phyloP scores from a whole-genome alignment of 805 yeast species.

The Metschnikowia noctiluminum region DNA sequence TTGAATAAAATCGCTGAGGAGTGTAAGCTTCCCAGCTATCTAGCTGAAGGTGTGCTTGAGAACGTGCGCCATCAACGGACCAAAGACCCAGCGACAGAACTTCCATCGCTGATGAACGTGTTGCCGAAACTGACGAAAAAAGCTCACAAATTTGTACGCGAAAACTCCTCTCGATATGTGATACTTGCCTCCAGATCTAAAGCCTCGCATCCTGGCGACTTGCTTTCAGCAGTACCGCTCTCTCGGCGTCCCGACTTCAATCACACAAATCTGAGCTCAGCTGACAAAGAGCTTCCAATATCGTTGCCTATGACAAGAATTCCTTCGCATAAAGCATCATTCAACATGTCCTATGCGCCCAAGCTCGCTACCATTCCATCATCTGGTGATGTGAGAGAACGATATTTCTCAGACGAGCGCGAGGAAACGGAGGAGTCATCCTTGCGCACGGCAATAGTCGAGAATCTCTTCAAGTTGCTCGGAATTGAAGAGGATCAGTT shows the following conservation, averaged over 20 bases:
- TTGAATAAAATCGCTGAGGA: slow-evolving; percentile 44
- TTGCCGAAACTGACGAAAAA: slow-evolving; percentile 17
- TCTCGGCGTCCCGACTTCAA: slow-evolving; percentile 40
- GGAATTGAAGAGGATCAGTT: slow-evolving; percentile 50
- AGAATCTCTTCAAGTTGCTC: slow-evolving; percentile 62
- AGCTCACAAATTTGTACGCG: slow-evolving; percentile 9
- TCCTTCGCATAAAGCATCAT: slow-evolving; percentile 4
- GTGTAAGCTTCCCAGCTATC: slow-evolving; percentile 54
- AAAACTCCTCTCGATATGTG: slow-evolving; percentile 35
- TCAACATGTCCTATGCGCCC: slow-evolving; percentile 1
- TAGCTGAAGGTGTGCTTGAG: slow-evolving; percentile 55
- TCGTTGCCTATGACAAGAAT: not conserved
- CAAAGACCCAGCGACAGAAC: slow-evolving; percentile 6
- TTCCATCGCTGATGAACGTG: slow-evolving; percentile 11
- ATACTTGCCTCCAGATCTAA: slow-evolving; percentile 49
- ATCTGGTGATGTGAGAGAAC: slow-evolving; percentile 5
- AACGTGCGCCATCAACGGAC: slow-evolving; percentile 24
- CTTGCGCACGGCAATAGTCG: slow-evolving; percentile 61
- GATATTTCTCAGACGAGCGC: slow-evolving; percentile 48
- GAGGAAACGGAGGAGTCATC: slow-evolving; percentile 73
- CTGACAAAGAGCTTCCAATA: slow-evolving; percentile 1
- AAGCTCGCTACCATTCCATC: not conserved
- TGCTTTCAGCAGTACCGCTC: slow-evolving; percentile 76
- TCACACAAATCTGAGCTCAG: slow-evolving; percentile 11
- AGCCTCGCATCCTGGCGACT: slow-evolving; percentile 76